Evolutionary conservation across 2,329 filamentous ascomycete genomes (phyloP).

Genomic region (Huntiella moniliformis): DNA sequence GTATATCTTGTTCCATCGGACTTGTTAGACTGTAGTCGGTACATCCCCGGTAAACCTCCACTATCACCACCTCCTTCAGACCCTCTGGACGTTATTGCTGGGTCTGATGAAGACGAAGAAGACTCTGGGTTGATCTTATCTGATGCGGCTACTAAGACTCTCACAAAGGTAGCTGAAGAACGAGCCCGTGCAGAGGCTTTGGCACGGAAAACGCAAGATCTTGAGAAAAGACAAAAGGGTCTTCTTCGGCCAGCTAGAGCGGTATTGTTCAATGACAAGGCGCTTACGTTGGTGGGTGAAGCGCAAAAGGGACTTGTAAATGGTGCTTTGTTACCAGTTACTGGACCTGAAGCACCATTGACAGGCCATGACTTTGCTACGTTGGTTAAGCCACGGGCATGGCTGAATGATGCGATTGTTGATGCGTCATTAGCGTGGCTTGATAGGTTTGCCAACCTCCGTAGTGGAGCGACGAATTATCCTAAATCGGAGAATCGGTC

Average conservation of each 20-base stretch:
- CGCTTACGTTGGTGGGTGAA: neutral
- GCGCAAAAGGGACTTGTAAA: neutral
- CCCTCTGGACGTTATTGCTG: neutral
- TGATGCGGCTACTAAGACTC: neutral
- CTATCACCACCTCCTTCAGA: neutral
- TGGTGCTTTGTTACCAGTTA: constrained; percentile 1
- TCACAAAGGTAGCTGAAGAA: neutral
- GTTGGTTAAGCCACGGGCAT: constrained; percentile 35
- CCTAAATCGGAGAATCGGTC: constrained; percentile 30
- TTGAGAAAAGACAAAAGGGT: neutral
- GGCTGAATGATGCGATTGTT: constrained; percentile 64
- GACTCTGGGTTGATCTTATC: neutral
- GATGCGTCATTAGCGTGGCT: constrained; percentile 46
- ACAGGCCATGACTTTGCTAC: constrained; percentile 42
- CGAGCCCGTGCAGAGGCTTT: neutral
- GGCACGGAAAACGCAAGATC: neutral
- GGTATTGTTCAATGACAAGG: neutral
- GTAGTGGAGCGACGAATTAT: constrained; percentile 32
- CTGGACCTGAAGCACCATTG: constrained; percentile 10
- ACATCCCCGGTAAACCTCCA: neutral
- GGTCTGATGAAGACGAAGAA: neutral
- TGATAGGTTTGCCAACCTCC: constrained; percentile 37
- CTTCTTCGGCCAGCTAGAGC: neutral
- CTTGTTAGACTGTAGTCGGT: neutral
- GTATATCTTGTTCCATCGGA: neutral